Evolutionary conservation across 192 early-diverging fungal genomes (phyloP), one percentile per base, ranked within the genome.

Genomic region (Phlyctochytrium planicorne): DNA sequence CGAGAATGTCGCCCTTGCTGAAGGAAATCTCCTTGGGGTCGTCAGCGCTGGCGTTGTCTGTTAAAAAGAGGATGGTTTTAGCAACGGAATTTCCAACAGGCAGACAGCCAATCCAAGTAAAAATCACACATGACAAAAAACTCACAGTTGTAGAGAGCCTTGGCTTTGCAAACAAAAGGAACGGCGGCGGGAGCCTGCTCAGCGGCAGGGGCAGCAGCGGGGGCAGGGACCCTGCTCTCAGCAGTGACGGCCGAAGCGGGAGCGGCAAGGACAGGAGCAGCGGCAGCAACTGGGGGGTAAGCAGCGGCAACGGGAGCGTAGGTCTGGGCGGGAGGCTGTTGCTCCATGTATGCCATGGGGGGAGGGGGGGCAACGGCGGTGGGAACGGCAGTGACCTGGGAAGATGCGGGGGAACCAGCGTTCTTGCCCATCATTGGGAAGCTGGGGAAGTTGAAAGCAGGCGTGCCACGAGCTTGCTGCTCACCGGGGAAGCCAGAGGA

Each of bases 21-120:
- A 97, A 94, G 3, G 90, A 90, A 4, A 98, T 72, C 74, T 98
- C 96, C 71, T 93, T 93, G 16, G 90, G 90, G 79, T 98, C 96
- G 27, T 90, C 89, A 0, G 89, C 86, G 77, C 91, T 97, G 30
- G 96, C 93, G 16, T 89, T 84, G 75, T 98, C 88, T 12, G 17
- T 0, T 59, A n/a, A 40, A 4, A 27, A 23, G 34, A 53, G 2
- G 35, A 0, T 36, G 47, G 30, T 59, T 12, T 12, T 30, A 59
- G 24, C 24, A 27, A 27, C 30, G 10, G 56, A 12, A 30, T 20
- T 59, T 24, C 14, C 16, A 59, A 59, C 14, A 12, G 56, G 14
- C 23, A 24, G 24, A 59, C 56, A 36, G 16, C 30, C 6, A 6
- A 6, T 35, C 29, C 52, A 50, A 16, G 12, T 50, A 1, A 24